Percentiles rank a stretch among this genome's conserved stretches.
Evolutionary conservation across 495 filamentous ascomycete species (phyloP).

Genomic region (Xylaria castorea): DNA sequence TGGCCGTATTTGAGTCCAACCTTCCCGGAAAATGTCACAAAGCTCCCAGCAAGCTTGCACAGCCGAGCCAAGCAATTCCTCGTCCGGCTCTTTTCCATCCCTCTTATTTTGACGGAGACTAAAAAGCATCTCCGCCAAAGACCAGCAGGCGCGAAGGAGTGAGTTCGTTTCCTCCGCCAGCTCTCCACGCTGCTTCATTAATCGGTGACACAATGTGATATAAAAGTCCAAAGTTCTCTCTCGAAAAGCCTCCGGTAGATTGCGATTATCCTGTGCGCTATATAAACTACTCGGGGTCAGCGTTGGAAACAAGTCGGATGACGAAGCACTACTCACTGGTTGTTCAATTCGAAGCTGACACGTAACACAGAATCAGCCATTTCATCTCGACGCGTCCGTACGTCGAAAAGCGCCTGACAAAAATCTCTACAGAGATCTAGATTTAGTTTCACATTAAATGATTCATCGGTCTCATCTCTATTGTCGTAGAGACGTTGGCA

Average conservation of each 20-base stretch:
- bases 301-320: neutral
- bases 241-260: slow-evolving; percentile 83
- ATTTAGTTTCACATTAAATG: slow-evolving; percentile 74
- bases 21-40: slow-evolving; percentile 91
- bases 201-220: slow-evolving; percentile 86
- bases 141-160: slow-evolving; percentile 86
- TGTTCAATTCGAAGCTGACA: slow-evolving; percentile 94
- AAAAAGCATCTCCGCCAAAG: slow-evolving; percentile 91
- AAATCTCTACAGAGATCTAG: slow-evolving; percentile 90
- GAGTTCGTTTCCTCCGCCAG: slow-evolving; percentile 81
- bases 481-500: slow-evolving; percentile 88
- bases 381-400: slow-evolving; percentile 75
- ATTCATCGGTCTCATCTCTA: slow-evolving; percentile 70
- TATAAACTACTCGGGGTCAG: slow-evolving; percentile 63
- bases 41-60: slow-evolving; percentile 96
- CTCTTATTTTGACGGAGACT: slow-evolving; percentile 83
- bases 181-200: slow-evolving; percentile 89
- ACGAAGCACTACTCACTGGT: slow-evolving; percentile 61
- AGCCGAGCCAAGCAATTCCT: slow-evolving; percentile 82
- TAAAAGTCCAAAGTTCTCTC: slow-evolving; percentile 93
- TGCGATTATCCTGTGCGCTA: slow-evolving; percentile 82
- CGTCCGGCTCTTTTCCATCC: slow-evolving; percentile 75
- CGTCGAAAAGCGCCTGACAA: slow-evolving; percentile 88
- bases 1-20: slow-evolving; percentile 88
- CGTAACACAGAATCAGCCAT: slow-evolving; percentile 81